Base-by-base conservation (phyloP, 345 rosid genomes). In the Excoecaria cochinchinensis region DNA sequence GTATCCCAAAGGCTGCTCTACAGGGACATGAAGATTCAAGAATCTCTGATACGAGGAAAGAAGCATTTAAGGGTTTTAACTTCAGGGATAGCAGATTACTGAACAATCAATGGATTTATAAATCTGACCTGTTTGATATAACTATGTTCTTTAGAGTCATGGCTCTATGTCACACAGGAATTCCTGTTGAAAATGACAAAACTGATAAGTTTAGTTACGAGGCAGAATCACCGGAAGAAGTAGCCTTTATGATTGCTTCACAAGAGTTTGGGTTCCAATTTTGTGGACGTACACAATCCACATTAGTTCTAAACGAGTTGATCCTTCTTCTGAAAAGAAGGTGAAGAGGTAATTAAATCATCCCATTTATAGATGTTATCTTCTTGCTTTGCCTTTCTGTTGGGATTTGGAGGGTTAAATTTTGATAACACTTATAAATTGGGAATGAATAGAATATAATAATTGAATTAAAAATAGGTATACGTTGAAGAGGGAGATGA, bases 191-290 rank as follows among this genome's bases (percentile, higher is more conserved):
- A 64, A 88, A 86, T 67, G 91, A 85, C 73, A 75, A 75, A 48
- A 82, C 74, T 19, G 86, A 82, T 8, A 86, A 82, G 84, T 76
- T 84, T 60, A 89, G 77, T 39, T 93, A 89, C 57, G 97, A 93
- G 82, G 97, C 97, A 50, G 97, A 93, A 76, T 93, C 97, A 21
- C 97, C 96, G 4, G 96, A 93, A 73, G 97, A 93, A 82, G 91
- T 83, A 22, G 78, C 93, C 63, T 93, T 93, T 80, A 82, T 93
- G 59, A 82, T 90, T 67, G 90, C 97, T 17, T 80, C 97, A 17
- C 83, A 82, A 77, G 97, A 93, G 82, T 88, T 93, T 61, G 96
- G 94, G 24, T 84, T 89, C 77, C 87, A 88, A 62, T 91, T 91
- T 75, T 86, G 61, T 64, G 78, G 79, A 79, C 84, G 97, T 77